phyloP scores from a whole-genome alignment of 345 rosid genomes.

The Populus pruinosa region DNA sequence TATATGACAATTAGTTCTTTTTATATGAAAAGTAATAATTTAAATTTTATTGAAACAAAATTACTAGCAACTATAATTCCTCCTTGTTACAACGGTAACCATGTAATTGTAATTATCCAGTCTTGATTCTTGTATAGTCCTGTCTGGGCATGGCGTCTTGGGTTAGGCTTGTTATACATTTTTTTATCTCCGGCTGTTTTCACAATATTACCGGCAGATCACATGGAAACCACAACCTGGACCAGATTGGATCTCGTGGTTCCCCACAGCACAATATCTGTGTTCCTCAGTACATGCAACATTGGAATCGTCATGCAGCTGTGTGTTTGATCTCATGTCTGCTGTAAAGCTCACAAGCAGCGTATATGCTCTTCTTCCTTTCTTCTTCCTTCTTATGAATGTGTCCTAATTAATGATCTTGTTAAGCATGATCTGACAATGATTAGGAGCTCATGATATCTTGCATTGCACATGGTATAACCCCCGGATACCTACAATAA shows the following conservation, averaged over 20 bases:
- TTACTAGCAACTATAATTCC: too few relatives aligned
- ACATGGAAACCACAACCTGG: too few relatives aligned
- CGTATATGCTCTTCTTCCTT: background rate
- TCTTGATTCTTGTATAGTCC: background rate
- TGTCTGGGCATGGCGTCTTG: background rate
- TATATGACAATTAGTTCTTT: too few relatives aligned
- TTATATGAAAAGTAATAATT: too few relatives aligned
- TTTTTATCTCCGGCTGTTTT: too few relatives aligned
- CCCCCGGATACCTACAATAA: conserved; percentile 7
- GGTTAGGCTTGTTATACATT: background rate
- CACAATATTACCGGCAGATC: too few relatives aligned
- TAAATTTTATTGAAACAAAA: too few relatives aligned
- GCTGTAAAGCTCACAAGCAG: background rate
- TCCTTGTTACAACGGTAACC: too few relatives aligned
- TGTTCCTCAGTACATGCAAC: too few relatives aligned
- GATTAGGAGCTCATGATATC: conserved; percentile 10
- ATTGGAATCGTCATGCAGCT: background rate
- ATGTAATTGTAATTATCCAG: too few relatives aligned
- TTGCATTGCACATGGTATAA: conserved; percentile 12
- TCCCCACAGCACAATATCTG: background rate
- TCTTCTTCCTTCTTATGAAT: background rate
- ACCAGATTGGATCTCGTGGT: background rate
- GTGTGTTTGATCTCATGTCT: background rate
- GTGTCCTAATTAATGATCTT: background rate
- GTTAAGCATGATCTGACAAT: conserved; percentile 1